Conservation (phyloP, 2,329 filamentous ascomycete genomes). For the Neonectria magnoliae region DNA sequence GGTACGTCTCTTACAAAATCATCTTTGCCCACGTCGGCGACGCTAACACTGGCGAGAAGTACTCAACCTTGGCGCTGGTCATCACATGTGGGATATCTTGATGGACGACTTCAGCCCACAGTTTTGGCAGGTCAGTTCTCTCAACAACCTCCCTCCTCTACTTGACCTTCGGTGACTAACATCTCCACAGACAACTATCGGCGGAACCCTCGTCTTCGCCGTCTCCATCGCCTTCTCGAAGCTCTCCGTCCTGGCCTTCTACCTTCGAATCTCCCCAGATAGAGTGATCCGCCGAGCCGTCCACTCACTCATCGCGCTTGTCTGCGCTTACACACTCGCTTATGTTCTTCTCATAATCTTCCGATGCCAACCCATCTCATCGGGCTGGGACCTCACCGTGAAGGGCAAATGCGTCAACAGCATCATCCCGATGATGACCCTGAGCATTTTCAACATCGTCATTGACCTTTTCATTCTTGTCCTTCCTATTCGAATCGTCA, state of each 20-base stretch:
- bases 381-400: conserved; percentile 53
- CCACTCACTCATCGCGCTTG: conserved; percentile 45
- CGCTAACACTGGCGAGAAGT: conserved; percentile 29
- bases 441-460: conserved; percentile 52
- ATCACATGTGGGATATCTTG: conserved; percentile 45
- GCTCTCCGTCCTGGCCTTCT: conserved; percentile 57
- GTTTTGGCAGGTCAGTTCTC: conserved; percentile 36
- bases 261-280: conserved; percentile 52
- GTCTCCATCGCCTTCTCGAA: conserved; percentile 53
- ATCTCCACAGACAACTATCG: conserved; percentile 42
- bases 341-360: conserved; percentile 52
- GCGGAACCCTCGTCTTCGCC: conserved; percentile 55
- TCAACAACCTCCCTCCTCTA: not conserved
- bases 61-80: conserved; percentile 38
- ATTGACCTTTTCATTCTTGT: conserved; percentile 58
- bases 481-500: conserved; percentile 56
- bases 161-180: not conserved
- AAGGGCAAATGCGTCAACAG: conserved; percentile 53
- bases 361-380: conserved; percentile 55
- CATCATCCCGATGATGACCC: conserved; percentile 43
- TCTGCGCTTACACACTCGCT: conserved; percentile 52
- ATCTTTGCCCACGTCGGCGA: rapidly evolving
- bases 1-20: conserved; percentile 26
- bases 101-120: conserved; percentile 32
- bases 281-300: conserved; percentile 36